These are phyloP conservation scores for Penicillium ochrochloron DNA, from an alignment of 495 filamentous ascomycete genomes.

Conservation along the genomic window DNA sequence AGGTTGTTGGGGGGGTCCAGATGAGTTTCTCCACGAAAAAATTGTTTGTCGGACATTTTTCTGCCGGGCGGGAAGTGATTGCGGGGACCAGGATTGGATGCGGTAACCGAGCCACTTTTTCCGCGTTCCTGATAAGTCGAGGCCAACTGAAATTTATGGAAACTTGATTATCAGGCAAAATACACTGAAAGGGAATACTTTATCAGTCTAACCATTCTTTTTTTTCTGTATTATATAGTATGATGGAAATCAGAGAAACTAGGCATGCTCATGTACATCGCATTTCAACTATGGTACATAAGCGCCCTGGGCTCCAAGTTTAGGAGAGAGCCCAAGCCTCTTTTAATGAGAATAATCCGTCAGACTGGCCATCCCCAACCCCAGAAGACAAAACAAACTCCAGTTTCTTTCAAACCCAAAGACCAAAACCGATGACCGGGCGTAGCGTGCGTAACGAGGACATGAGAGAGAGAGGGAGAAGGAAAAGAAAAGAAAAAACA, in stretches of 20 bases:
- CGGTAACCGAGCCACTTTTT: slow-evolving; percentile 27
- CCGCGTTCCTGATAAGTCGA: slow-evolving; percentile 10
- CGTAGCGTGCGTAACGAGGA: slow-evolving; percentile 32
- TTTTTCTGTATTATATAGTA: background rate
- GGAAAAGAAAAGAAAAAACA: slow-evolving; percentile 18
- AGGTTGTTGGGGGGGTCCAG: slow-evolving; percentile 31
- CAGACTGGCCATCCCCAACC: slow-evolving; percentile 28
- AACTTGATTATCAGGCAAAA: background rate
- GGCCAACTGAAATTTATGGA: background rate
- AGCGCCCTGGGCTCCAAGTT: slow-evolving; percentile 18
- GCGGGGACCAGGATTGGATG: slow-evolving; percentile 37
- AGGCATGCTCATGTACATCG: slow-evolving; percentile 29
- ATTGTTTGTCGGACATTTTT: slow-evolving; percentile 37
- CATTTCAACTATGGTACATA: slow-evolving; percentile 38
- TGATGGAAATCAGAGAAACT: background rate
- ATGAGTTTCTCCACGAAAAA: slow-evolving; percentile 35
- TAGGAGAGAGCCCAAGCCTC: slow-evolving; percentile 16
- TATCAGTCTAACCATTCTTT: background rate
- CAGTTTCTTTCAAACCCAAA: slow-evolving; percentile 33
- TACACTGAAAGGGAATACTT: background rate
- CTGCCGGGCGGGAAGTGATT: slow-evolving; percentile 45
- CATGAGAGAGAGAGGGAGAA: slow-evolving; percentile 25
- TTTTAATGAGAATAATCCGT: slow-evolving; percentile 24
- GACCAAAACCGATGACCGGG: slow-evolving; percentile 34
- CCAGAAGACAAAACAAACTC: slow-evolving; percentile 30